Evolutionary conservation across 495 filamentous ascomycete genomes (phyloP).

Genomic region (Extremus antarcticus): DNA sequence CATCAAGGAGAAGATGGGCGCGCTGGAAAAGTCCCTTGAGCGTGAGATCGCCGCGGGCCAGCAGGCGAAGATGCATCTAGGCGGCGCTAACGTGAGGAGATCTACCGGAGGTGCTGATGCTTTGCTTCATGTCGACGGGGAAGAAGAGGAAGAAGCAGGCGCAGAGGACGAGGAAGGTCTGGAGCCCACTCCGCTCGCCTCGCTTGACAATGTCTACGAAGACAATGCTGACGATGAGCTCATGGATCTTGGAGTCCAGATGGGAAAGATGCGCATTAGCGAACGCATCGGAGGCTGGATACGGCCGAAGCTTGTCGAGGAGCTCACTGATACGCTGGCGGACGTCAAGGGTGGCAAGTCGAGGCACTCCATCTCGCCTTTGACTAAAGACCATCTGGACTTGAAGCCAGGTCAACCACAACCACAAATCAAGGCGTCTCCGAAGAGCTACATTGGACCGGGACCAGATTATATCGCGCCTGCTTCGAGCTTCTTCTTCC

Average conservation of each 20-base stretch:
- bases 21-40: slow-evolving; percentile 50
- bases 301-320: slow-evolving; percentile 51
- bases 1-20: slow-evolving; percentile 61
- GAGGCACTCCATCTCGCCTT: neutral
- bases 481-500: slow-evolving; percentile 59
- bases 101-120: neutral
- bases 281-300: slow-evolving; percentile 54
- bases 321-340: slow-evolving; percentile 37
- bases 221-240: slow-evolving; percentile 51
- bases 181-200: slow-evolving; percentile 45
- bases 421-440: slow-evolving; percentile 9
- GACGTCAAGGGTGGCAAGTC: slow-evolving; percentile 12
- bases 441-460: slow-evolving; percentile 26
- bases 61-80: slow-evolving; percentile 5
- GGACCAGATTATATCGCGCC: slow-evolving; percentile 31
- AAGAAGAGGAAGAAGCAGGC: slow-evolving; percentile 35
- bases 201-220: slow-evolving; percentile 52
- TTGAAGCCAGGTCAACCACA: neutral
- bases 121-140: slow-evolving; percentile 13
- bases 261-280: slow-evolving; percentile 55
- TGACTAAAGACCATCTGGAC: slow-evolving; percentile 2
- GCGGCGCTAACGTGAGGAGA: slow-evolving; percentile 11
- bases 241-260: slow-evolving; percentile 56
- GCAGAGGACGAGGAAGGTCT: slow-evolving; percentile 36
- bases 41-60: slow-evolving; percentile 36